Percentiles rank a stretch among this genome's conserved stretches.
These are phyloP conservation scores for Metrosideros polymorpha DNA, from an alignment of 441 rosid genomes.

Conservation along the genomic window DNA sequence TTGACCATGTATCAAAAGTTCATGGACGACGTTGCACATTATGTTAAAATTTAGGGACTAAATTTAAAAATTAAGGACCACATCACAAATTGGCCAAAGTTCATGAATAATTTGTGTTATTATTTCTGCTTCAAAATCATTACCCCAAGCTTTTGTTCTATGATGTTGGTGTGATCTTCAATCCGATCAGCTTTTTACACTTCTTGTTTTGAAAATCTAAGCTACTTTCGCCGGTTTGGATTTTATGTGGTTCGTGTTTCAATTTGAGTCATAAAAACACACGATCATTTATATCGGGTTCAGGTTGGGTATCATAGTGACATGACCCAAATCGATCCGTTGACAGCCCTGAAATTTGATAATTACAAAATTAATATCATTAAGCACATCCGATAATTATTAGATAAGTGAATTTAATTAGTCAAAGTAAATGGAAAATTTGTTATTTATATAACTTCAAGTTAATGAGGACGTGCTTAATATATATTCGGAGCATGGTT, in stretches of 20 bases:
- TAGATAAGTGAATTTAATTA: background rate
- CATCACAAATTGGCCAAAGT: too few relatives aligned
- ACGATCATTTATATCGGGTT: background rate
- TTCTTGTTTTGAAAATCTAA: too few relatives aligned
- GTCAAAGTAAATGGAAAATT: background rate
- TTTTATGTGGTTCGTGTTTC: background rate
- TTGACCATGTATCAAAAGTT: too few relatives aligned
- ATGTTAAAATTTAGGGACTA: too few relatives aligned
- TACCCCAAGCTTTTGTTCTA: background rate
- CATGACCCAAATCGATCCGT: fast-evolving
- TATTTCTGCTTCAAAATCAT: too few relatives aligned
- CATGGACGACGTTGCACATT: too few relatives aligned
- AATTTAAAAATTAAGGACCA: too few relatives aligned
- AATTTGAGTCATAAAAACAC: background rate
- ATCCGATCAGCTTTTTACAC: background rate
- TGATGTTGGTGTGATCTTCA: background rate
- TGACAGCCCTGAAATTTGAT: background rate
- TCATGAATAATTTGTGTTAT: too few relatives aligned
- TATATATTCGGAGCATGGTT: background rate
- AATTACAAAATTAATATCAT: background rate
- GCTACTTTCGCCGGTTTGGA: too few relatives aligned
- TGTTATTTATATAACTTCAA: background rate
- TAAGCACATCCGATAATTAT: background rate
- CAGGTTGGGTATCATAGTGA: background rate
- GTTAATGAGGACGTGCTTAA: background rate